Base-by-base conservation (phyloP, 805 yeast genomes). In the Ogataea philodendri region DNA sequence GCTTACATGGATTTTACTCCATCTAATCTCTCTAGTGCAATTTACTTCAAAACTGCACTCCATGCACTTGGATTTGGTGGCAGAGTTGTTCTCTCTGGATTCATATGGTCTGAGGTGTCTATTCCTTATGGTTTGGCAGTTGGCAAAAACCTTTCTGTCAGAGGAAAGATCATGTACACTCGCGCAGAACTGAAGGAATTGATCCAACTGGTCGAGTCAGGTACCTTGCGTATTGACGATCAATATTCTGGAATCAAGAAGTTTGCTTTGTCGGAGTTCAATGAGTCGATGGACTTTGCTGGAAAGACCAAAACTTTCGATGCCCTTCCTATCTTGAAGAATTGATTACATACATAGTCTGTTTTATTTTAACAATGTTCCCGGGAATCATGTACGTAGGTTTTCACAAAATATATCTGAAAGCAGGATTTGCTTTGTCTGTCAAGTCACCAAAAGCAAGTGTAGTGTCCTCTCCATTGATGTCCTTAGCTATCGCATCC, bases 381-480 rank as follows among this genome's bases (percentile, higher is more conserved):
- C n/a, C n/a, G n/a, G n/a, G n/a, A n/a, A n/a, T n/a, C n/a, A n/a
- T n/a, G n/a, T n/a, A n/a, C n/a, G n/a, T 24, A 14, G 5, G 5
- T 24, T 24, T 25, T 32, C 38, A 60, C 23, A 51, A 49, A 5
- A 60, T 51, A 47, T 74, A 76, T 41, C 78, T 60, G 48, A 75
- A 75, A 26, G 59, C 57, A 2, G 73, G 74, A 54, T 75, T 76
- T 48, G 72, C 70, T 34, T 56, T 60, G 48, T 74, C 79, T 3
- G 81, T 76, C 52, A 72, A 55, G 45, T 76, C 81, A 16, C 70
- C 67, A 16, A 52, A 74, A 69, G 50, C 65, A 67, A 42, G 50
- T 22, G 39, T 53, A 7, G 45, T 41, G 3, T 32, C 43, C 26
- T 48, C 46, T 38, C 46, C 54, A 8, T 37, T 49, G 30, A 41